phyloP scores from a whole-genome alignment of 2,329 filamentous ascomycete genomes.

The Colletotrichum noveboracense region DNA sequence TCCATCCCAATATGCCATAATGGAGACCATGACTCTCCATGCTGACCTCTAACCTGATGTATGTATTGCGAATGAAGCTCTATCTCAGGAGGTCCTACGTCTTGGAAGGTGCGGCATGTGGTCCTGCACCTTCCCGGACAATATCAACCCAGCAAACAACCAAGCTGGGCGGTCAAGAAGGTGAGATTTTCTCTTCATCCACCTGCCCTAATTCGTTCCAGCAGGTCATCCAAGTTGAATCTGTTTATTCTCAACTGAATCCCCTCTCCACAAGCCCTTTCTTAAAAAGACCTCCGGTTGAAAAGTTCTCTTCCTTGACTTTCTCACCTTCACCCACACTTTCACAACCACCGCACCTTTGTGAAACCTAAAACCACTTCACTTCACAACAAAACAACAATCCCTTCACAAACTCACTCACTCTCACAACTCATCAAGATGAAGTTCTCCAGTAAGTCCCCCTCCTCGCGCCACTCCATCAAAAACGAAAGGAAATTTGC shows the following conservation, averaged over 20 bases:
- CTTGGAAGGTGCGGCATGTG: not conserved
- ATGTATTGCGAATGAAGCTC: not conserved
- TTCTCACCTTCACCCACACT: not conserved
- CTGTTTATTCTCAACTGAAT: not conserved
- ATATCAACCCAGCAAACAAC: not conserved
- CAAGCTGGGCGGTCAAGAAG: not conserved
- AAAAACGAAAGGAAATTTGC: not conserved
- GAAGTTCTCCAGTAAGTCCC: not conserved
- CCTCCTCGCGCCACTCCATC: accelerated
- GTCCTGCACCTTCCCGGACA: not conserved
- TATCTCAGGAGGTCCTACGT: accelerated
- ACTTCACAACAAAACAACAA: not conserved
- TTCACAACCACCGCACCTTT: not conserved
- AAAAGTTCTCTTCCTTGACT: not conserved
- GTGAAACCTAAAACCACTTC: not conserved
- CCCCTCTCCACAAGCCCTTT: accelerated
- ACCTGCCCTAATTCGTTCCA: not conserved
- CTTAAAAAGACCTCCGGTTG: not conserved
- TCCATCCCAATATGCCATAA: not conserved
- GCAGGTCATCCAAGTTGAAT: not conserved
- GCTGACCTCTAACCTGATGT: not conserved
- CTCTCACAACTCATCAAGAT: not conserved
- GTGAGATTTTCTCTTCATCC: not conserved
- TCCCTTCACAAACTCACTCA: too few relatives aligned
- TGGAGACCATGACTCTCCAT: accelerated